These are phyloP conservation scores for Ambrosia hybrid DNA, from an alignment of 140 eudicot genomes.

Conservation along the genomic window DNA sequence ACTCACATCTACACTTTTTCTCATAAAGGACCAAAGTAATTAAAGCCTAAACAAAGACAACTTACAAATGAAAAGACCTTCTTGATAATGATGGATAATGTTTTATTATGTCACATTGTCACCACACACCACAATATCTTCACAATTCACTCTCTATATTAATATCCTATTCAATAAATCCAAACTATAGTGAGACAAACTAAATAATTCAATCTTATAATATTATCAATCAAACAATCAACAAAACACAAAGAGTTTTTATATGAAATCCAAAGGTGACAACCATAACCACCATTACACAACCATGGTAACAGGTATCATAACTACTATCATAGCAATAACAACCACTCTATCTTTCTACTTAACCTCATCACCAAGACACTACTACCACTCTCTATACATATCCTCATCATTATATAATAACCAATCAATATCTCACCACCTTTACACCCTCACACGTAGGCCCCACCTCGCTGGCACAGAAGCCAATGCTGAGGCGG, in stretches of 20 bases:
- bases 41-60: no score
- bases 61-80: background rate
- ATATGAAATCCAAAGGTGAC: background rate
- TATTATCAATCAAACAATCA: background rate
- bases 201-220: background rate
- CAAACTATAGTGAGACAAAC: background rate
- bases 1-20: no score
- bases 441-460: constrained; percentile 67
- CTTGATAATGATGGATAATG: constrained; percentile 14
- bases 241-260: background rate
- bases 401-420: constrained; percentile 46
- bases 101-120: background rate
- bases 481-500: constrained; percentile 67
- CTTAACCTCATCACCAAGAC: constrained; percentile 36
- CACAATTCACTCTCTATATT: constrained; percentile 12
- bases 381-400: constrained; percentile 53
- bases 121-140: constrained; percentile 22
- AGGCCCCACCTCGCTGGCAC: constrained; percentile 87
- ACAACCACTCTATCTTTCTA: constrained; percentile 42
- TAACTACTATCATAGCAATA: constrained; percentile 45
- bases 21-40: no score
- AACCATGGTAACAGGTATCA: constrained; percentile 29
- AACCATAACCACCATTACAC: background rate
- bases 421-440: constrained; percentile 61
- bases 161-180: background rate